phyloP scores from a whole-genome alignment of 768 basidiomycete species.

The Boletus reticuloceps region DNA sequence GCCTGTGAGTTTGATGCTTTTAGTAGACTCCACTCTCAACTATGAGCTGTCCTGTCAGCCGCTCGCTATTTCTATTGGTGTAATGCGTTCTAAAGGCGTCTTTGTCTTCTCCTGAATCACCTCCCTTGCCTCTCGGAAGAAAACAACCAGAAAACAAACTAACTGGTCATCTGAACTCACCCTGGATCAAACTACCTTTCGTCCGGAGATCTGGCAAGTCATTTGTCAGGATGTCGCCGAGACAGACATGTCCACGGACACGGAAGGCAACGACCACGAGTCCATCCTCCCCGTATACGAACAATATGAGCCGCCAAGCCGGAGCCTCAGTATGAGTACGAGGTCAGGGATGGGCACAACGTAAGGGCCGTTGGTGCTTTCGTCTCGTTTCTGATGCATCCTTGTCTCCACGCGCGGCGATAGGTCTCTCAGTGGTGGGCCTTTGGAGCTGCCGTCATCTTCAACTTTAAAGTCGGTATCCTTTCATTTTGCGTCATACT shows the following conservation, averaged over 20 bases:
- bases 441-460: not conserved
- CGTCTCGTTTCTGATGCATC: not conserved
- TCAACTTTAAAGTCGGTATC: conserved; percentile 10
- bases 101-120: not conserved
- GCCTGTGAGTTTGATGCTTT: not conserved
- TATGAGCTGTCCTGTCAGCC: not conserved
- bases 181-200: conserved; percentile 15
- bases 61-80: not conserved
- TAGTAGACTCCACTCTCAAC: not conserved
- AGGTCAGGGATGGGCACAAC: not conserved
- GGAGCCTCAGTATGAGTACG: not conserved
- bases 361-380: conserved; percentile 2
- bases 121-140: not conserved
- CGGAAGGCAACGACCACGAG: conserved; percentile 8
- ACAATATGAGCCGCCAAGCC: conserved; percentile 16
- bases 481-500: not conserved
- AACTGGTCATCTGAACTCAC: not conserved
- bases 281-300: conserved; percentile 24
- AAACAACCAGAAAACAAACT: not conserved
- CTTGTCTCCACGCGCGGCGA: not conserved
- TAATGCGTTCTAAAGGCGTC: not conserved
- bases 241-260: not conserved
- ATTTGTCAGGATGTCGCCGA: conserved; percentile 16
- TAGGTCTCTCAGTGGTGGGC: conserved; percentile 7
- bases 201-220: conserved; percentile 22